These are phyloP conservation scores for Antitrichia curtipendula DNA, from an alignment of 225 moss, liverwort and hornwort species.

Conservation along the genomic window DNA sequence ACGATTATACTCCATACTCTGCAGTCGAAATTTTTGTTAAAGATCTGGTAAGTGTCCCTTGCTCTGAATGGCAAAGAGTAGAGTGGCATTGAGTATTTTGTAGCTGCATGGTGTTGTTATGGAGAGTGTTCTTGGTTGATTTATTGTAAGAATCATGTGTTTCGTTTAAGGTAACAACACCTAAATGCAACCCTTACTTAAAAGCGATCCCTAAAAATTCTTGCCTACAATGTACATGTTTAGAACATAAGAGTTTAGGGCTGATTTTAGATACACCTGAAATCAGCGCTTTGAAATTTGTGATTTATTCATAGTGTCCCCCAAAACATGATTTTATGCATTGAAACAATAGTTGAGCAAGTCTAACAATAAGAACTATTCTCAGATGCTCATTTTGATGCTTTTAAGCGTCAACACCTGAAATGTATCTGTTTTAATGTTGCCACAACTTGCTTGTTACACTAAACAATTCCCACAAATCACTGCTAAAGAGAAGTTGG, in stretches of 20 bases:
- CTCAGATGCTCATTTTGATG: neutral
- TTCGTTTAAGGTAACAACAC: neutral
- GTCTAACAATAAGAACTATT: neutral
- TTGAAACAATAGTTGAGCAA: neutral
- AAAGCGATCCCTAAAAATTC: neutral
- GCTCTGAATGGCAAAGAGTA: neutral
- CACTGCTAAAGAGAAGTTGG: neutral
- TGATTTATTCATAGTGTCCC: neutral
- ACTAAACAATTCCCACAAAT: neutral
- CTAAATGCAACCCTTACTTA: neutral
- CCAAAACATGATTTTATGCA: neutral
- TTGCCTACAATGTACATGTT: neutral
- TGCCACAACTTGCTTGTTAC: neutral
- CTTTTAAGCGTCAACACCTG: too few relatives aligned
- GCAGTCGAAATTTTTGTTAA: constrained; percentile 90
- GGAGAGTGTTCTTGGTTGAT: neutral
- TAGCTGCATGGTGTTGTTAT: neutral
- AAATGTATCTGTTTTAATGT: neutral
- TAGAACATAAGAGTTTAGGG: neutral
- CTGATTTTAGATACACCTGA: neutral
- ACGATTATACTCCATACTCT: constrained; percentile 78
- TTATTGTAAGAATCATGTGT: neutral
- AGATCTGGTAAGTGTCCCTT: constrained; percentile 54
- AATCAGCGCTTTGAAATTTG: neutral
- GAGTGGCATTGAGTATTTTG: neutral